A percentile compares a stretch with the other conserved stretches of the same genome.
These are phyloP conservation scores for Stipa capillata DNA, from an alignment of 176 grass and related monocot species.

Conservation along the genomic window DNA sequence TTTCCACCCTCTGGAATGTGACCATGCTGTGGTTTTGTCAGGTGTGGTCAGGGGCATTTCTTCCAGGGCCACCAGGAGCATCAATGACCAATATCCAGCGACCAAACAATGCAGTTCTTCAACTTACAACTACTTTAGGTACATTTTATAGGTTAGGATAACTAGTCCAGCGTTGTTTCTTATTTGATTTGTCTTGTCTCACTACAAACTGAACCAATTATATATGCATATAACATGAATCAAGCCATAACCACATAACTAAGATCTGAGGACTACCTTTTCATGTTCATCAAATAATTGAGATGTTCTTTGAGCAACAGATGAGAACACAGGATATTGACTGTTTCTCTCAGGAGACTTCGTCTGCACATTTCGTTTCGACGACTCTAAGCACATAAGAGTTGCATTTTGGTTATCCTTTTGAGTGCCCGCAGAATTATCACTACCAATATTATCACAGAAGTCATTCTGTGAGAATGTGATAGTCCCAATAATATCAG, in stretches of 20 bases:
- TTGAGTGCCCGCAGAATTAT: conserved; percentile 17
- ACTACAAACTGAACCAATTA: not conserved
- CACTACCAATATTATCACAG: conserved; percentile 11
- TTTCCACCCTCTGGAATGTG: not conserved
- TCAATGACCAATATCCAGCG: not conserved
- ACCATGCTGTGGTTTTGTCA: not conserved
- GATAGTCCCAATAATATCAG: conserved; percentile 36
- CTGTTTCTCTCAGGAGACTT: conserved; percentile 14
- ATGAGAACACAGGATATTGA: conserved; percentile 16
- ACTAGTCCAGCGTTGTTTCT: not conserved
- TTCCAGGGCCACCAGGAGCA: not conserved
- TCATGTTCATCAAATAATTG: conserved; percentile 29
- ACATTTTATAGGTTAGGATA: not conserved
- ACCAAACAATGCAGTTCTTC: not conserved
- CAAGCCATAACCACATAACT: conserved; percentile 11
- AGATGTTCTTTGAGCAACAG: conserved; percentile 18
- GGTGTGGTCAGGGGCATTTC: not conserved
- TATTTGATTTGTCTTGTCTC: not conserved
- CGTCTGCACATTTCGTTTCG: conserved; percentile 23
- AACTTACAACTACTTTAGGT: not conserved
- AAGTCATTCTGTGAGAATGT: conserved; percentile 37
- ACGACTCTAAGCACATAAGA: not conserved
- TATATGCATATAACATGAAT: not conserved
- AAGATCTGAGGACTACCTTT: conserved; percentile 37
- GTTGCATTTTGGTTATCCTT: conserved; percentile 5